Conservation (phyloP, 345 rosid species). For the Alliaria petiolata region DNA sequence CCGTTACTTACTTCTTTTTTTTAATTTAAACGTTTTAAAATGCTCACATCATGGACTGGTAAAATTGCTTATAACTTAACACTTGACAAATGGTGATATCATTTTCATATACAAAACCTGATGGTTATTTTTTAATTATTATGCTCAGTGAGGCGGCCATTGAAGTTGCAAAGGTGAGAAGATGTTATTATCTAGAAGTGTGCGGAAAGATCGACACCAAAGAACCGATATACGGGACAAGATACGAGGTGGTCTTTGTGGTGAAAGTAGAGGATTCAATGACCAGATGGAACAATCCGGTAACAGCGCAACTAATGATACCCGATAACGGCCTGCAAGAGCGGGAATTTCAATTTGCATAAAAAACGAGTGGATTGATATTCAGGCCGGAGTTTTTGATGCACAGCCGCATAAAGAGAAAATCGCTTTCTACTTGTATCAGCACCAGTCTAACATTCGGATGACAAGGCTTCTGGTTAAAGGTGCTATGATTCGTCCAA, state of each 20-base stretch:
- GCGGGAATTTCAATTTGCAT: slow-evolving; percentile 9
- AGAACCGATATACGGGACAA: slow-evolving; percentile 36
- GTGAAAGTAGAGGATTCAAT: slow-evolving; percentile 38
- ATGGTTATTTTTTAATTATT: no score
- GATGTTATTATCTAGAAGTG: slow-evolving; percentile 49
- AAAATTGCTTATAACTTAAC: no score
- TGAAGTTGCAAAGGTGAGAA: slow-evolving; percentile 39
- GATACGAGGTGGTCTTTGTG: slow-evolving; percentile 41
- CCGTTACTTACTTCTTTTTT: no score
- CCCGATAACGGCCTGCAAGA: not conserved
- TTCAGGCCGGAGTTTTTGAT: slow-evolving; percentile 40
- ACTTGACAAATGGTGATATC: not conserved
- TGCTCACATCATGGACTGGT: no score
- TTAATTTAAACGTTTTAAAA: no score
- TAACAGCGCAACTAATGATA: slow-evolving; percentile 35
- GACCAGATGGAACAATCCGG: slow-evolving; percentile 45
- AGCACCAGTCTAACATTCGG: slow-evolving; percentile 29
- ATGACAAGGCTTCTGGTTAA: slow-evolving; percentile 46
- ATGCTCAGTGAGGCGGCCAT: slow-evolving; percentile 16
- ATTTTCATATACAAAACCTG: not conserved
- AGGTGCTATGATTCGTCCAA: slow-evolving; percentile 44
- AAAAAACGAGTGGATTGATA: slow-evolving; percentile 43
- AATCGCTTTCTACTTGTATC: slow-evolving; percentile 39
- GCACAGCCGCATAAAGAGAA: slow-evolving; percentile 10
- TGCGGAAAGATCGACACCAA: slow-evolving; percentile 28